Conservation (phyloP, 306 rosid species). For the Gleditsia sinensis region DNA sequence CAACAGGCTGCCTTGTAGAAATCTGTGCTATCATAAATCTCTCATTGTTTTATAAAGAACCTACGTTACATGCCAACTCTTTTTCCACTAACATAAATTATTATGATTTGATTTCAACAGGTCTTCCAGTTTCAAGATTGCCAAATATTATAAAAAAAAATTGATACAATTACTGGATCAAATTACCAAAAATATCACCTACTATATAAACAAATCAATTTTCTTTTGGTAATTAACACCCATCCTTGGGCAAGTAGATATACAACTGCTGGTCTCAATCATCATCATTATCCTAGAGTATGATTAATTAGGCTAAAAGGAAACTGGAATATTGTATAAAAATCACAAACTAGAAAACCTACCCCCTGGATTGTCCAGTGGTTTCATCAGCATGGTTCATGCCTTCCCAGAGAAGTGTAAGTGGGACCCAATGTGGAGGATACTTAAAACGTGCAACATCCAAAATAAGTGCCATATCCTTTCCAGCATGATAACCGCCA, state of each 20-base stretch:
- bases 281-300: not conserved
- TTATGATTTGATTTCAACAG: not conserved
- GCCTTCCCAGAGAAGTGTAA: slow-evolving; percentile 85
- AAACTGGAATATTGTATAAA: slow-evolving; percentile 18
- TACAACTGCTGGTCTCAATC: slow-evolving; percentile 10
- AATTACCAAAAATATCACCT: not conserved
- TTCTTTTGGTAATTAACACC: slow-evolving; percentile 2
- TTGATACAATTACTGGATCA: not conserved
- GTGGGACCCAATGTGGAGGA: slow-evolving; percentile 99
- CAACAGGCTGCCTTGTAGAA: not conserved
- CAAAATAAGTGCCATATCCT: slow-evolving; percentile 87
- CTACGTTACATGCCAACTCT: not conserved
- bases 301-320: slow-evolving; percentile 12
- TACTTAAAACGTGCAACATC: slow-evolving; percentile 97
- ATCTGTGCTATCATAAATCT: not conserved
- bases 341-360: slow-evolving; percentile 22
- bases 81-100: not conserved
- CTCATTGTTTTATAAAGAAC: not conserved
- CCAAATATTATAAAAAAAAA: slow-evolving; percentile 2
- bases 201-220: not conserved
- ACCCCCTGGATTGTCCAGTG: slow-evolving; percentile 80
- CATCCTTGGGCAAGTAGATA: slow-evolving; percentile 1
- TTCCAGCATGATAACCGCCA: slow-evolving; percentile 86
- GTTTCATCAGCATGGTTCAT: slow-evolving; percentile 67
- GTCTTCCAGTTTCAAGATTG: not conserved